A percentile compares a stretch with the other conserved stretches of the same genome.
These are phyloP conservation scores for Thalassia testudinum DNA, from an alignment of 116 monocot genomes.

Conservation along the genomic window DNA sequence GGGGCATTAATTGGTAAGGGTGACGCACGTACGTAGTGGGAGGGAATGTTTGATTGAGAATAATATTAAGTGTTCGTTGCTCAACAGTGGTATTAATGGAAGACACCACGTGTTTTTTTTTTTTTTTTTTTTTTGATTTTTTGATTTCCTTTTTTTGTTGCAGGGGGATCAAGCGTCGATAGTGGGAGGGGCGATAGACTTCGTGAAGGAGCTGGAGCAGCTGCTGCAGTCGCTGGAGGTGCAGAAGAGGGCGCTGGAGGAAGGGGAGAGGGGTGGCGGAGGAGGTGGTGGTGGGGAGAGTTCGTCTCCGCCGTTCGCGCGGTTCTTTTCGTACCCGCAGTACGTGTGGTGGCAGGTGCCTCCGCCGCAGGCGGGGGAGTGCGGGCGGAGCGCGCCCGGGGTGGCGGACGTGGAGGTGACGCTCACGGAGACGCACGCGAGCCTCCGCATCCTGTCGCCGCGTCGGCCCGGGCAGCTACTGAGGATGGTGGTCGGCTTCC, in stretches of 20 bases:
- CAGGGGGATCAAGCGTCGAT: conserved; percentile 97
- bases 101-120: no score
- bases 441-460: conserved; percentile 34
- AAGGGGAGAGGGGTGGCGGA: no score
- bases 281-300: no score
- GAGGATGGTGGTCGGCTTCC: conserved; percentile 49
- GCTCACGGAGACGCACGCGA: conserved; percentile 60
- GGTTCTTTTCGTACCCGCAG: conserved; percentile 82
- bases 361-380: not conserved
- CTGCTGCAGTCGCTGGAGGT: conserved; percentile 63
- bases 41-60: no score
- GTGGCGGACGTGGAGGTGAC: conserved; percentile 63
- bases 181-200: conserved; percentile 83
- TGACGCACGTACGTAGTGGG: no score
- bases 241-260: conserved; percentile 26
- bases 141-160: not conserved
- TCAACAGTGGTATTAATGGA: no score
- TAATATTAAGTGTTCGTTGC: no score
- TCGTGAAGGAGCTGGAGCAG: conserved; percentile 93
- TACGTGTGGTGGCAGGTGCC: conserved; percentile 54
- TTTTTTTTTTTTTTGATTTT: no score
- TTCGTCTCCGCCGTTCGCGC: conserved; percentile 38
- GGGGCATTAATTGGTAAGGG: no score
- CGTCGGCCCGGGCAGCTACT: conserved; percentile 53
- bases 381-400: not conserved